Evolutionary conservation across 306 rosid species (phyloP).

Genomic region (Quercus aquifolioides): DNA sequence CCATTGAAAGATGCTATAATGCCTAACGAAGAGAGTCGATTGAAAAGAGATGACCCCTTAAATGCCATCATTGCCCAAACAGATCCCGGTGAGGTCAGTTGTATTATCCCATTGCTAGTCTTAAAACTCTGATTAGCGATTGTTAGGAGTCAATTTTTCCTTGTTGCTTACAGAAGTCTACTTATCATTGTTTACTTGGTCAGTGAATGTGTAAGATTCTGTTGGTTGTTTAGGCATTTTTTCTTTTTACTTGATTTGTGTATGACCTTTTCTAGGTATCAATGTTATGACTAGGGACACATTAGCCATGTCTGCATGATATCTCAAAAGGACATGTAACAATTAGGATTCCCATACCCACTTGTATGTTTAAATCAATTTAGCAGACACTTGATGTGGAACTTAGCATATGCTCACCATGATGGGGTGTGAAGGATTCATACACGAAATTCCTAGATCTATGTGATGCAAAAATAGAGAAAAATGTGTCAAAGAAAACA

Average conservation of each 20-base stretch:
- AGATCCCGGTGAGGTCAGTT: conserved; percentile 72
- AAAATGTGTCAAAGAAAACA: too few species aligned
- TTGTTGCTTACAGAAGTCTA: neutral
- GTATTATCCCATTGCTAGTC: neutral
- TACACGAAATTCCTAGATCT: too few species aligned
- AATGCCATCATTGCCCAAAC: conserved; percentile 82
- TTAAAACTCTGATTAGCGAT: neutral
- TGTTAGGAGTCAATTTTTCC: neutral
- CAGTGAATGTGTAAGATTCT: neutral
- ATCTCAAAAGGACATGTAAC: too few species aligned
- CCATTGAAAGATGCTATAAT: conserved; percentile 87
- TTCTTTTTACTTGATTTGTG: neutral
- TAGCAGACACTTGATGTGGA: too few species aligned
- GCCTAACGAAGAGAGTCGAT: conserved; percentile 84
- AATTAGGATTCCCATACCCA: too few species aligned
- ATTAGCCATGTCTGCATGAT: too few species aligned
- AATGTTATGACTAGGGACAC: too few species aligned
- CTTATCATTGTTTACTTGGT: neutral
- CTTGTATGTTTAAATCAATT: too few species aligned
- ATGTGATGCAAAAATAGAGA: too few species aligned
- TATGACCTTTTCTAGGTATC: too few species aligned
- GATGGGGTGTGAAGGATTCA: too few species aligned
- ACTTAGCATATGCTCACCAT: too few species aligned
- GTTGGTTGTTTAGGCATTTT: neutral
- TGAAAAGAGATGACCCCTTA: conserved; percentile 95